These are phyloP conservation scores for Botrytis aclada DNA, from an alignment of 2,329 filamentous ascomycete species.

Conservation along the genomic window DNA sequence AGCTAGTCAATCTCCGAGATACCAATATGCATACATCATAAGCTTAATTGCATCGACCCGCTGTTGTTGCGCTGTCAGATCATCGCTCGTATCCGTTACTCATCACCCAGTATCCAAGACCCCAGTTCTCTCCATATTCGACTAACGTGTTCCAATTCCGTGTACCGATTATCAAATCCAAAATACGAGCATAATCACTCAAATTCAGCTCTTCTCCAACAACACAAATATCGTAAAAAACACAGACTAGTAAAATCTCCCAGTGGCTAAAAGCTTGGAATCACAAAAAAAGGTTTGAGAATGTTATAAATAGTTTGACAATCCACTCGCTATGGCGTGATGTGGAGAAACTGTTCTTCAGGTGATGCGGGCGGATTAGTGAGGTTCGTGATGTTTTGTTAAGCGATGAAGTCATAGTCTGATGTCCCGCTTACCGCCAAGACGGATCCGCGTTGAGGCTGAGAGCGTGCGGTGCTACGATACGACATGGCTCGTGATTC, in stretches of 20 bases:
- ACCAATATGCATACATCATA: background rate
- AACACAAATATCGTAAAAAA: background rate
- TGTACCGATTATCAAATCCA: background rate
- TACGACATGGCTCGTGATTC: background rate
- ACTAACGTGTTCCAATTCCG: background rate
- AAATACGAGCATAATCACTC: background rate
- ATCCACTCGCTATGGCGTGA: background rate
- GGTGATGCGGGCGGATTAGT: slow-evolving; percentile 1
- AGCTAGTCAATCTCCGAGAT: background rate
- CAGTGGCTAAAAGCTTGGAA: background rate
- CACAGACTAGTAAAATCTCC: background rate
- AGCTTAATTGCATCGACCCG: background rate
- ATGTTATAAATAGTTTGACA: background rate
- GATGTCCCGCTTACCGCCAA: slow-evolving; percentile 14
- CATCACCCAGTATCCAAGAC: background rate
- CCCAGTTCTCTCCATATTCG: background rate
- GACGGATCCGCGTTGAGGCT: slow-evolving; percentile 4
- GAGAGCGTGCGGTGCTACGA: background rate
- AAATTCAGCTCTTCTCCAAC: background rate
- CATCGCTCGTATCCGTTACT: background rate
- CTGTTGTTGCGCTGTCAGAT: background rate
- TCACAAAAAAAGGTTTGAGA: background rate
- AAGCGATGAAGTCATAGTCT: slow-evolving; percentile 2
- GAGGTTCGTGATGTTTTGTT: background rate
- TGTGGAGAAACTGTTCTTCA: background rate